Evolutionary conservation across 2,329 filamentous ascomycete species (phyloP).

Genomic region (Aspergillus cejpii): DNA sequence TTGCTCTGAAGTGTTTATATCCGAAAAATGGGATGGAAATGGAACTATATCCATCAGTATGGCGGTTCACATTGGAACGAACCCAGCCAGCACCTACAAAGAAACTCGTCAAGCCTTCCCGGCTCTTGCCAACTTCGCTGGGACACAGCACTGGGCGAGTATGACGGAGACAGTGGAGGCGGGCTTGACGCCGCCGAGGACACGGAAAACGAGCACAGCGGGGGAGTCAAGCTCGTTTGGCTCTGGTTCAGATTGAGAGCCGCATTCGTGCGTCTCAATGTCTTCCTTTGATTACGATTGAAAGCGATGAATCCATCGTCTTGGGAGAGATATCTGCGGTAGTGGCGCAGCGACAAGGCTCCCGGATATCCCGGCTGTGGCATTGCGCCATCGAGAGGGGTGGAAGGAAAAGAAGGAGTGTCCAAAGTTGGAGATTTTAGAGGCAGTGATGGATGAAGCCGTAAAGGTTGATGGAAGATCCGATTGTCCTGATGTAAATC

Average conservation of each 20-base stretch:
- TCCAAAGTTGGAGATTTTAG: not conserved
- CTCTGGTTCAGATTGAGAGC: conserved; percentile 28
- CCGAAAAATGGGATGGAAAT: conserved; percentile 9
- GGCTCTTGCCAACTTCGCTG: conserved; percentile 26
- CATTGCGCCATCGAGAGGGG: conserved; percentile 1
- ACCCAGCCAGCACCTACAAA: conserved; percentile 13
- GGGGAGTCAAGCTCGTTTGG: conserved; percentile 9
- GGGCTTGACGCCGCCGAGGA: conserved; percentile 31
- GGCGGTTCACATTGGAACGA: not conserved
- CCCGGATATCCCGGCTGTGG: conserved; percentile 14
- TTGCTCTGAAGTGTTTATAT: conserved; percentile 3
- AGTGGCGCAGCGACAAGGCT: conserved; percentile 31
- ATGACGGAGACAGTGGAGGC: conserved; percentile 34
- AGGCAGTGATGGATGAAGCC: not conserved
- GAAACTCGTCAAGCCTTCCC: conserved; percentile 20
- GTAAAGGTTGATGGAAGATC: not conserved
- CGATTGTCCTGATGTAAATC: not conserved
- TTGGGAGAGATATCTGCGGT: conserved; percentile 31
- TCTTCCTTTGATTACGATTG: conserved; percentile 24
- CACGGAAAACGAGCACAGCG: conserved; percentile 22
- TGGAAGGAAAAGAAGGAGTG: not conserved
- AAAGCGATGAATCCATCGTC: conserved; percentile 20
- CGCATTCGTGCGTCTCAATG: conserved; percentile 30
- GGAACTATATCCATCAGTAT: conserved; percentile 4
- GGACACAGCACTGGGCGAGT: conserved; percentile 30